These are phyloP conservation scores for Zea mays DNA, from an alignment of 176 grass and related monocot genomes.

Conservation along the genomic window DNA sequence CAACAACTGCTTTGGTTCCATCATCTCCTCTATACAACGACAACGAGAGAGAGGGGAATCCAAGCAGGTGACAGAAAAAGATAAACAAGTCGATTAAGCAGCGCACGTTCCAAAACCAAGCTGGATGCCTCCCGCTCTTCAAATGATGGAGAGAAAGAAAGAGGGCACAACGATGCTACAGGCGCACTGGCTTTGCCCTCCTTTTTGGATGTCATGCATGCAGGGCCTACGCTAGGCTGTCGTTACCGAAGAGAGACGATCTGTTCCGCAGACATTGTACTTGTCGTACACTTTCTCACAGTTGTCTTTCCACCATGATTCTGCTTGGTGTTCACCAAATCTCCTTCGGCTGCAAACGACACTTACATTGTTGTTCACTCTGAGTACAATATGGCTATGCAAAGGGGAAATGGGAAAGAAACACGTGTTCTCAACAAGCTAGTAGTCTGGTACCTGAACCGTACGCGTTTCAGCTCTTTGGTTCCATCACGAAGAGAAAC, in stretches of 20 bases:
- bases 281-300: slow-evolving; percentile 86
- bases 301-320: slow-evolving; percentile 93
- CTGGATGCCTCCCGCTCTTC: background rate
- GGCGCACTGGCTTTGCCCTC: background rate
- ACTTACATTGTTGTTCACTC: slow-evolving; percentile 11
- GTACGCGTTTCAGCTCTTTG: slow-evolving; percentile 89
- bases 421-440: background rate
- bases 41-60: background rate
- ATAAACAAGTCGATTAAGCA: background rate
- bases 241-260: slow-evolving; percentile 63
- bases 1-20: background rate
- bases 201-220: background rate
- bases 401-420: background rate
- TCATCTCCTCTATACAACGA: slow-evolving; percentile 42
- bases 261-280: slow-evolving; percentile 66
- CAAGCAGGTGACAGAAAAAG: background rate
- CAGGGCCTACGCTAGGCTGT: slow-evolving; percentile 30
- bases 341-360: slow-evolving; percentile 67
- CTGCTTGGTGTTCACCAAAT: slow-evolving; percentile 85
- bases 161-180: background rate
- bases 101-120: background rate
- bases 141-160: background rate
- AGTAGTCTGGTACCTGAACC: slow-evolving; percentile 66
- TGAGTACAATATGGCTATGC: background rate
- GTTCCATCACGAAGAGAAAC: slow-evolving; percentile 75